Percentiles rank a stretch among this genome's conserved stretches.
phyloP scores from a whole-genome alignment of 1,284 basidiomycete genomes.

The Moesziomyces antarcticus region DNA sequence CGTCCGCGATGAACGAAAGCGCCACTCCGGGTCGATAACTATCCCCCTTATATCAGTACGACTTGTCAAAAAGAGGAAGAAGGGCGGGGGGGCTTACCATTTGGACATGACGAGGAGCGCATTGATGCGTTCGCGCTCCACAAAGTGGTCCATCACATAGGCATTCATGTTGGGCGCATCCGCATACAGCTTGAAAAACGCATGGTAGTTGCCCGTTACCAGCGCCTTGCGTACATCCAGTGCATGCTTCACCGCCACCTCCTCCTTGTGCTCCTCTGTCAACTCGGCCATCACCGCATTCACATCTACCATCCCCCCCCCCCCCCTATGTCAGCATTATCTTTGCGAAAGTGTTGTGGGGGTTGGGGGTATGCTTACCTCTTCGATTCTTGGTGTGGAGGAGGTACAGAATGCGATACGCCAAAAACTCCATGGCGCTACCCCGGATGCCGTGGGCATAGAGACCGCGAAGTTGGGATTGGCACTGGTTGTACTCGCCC shows the following conservation, averaged over 20 bases:
- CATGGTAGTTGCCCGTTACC: slow-evolving; percentile 92
- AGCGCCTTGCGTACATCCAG: slow-evolving; percentile 86
- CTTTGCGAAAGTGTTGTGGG: too few relatives aligned
- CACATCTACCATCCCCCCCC: too few relatives aligned
- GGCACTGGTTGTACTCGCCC: slow-evolving; percentile 99
- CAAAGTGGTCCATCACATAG: slow-evolving; percentile 99
- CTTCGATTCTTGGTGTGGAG: slow-evolving; percentile 92
- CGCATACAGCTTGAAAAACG: slow-evolving; percentile 86
- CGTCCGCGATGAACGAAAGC: slow-evolving; percentile 80
- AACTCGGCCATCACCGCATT: slow-evolving; percentile 95
- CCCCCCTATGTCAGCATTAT: too few relatives aligned
- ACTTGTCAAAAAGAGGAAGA: too few relatives aligned
- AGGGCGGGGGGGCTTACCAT: slow-evolving; percentile 30
- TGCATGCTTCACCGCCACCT: slow-evolving; percentile 85
- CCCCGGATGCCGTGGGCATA: slow-evolving; percentile 93
- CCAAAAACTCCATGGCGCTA: slow-evolving; percentile 92
- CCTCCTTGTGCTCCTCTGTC: slow-evolving; percentile 85
- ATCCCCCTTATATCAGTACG: not conserved
- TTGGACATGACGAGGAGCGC: slow-evolving; percentile 85
- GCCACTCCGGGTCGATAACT: slow-evolving; percentile 71
- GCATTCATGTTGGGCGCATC: slow-evolving; percentile 95
- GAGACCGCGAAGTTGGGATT: slow-evolving; percentile 86
- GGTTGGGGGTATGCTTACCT: too few relatives aligned
- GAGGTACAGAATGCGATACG: slow-evolving; percentile 96
- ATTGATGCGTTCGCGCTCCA: slow-evolving; percentile 86